Conservation (phyloP, 805 yeast genomes). For the Clavispora vitiphila region DNA sequence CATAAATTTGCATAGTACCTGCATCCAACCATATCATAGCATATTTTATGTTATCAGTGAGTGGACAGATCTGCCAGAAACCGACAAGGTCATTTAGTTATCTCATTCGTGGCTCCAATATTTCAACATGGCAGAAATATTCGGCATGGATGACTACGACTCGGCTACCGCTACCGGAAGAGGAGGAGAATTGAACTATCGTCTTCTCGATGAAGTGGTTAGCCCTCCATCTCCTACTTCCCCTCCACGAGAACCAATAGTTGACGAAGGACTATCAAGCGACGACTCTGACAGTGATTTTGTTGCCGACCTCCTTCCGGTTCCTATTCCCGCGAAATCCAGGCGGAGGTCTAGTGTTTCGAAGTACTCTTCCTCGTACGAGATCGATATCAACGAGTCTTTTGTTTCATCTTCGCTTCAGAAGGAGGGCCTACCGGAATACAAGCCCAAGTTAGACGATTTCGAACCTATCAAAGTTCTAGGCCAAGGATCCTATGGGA, state of each 20-base stretch:
- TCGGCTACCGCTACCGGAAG: constrained; percentile 9
- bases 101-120: too few relatives aligned
- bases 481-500: constrained; percentile 88
- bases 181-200: constrained; percentile 21
- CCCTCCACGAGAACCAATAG: neutral
- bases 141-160: constrained; percentile 33
- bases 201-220: constrained; percentile 19
- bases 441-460: constrained; percentile 37
- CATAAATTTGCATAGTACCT: neutral
- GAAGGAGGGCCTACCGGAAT: neutral
- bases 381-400: constrained; percentile 28
- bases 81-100: neutral
- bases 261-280: neutral
- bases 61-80: neutral
- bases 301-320: constrained; percentile 12
- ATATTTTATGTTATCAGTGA: too few relatives aligned
- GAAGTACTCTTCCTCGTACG: constrained; percentile 25
- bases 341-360: constrained; percentile 16
- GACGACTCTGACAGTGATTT: constrained; percentile 11
- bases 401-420: constrained; percentile 24
- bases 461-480: constrained; percentile 72
- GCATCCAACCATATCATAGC: too few relatives aligned
- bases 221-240: constrained; percentile 18
- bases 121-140: constrained; percentile 29
- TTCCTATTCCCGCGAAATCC: constrained; percentile 9